Conservation (phyloP, 1,284 basidiomycete genomes). For the Sporisorium scitamineum region DNA sequence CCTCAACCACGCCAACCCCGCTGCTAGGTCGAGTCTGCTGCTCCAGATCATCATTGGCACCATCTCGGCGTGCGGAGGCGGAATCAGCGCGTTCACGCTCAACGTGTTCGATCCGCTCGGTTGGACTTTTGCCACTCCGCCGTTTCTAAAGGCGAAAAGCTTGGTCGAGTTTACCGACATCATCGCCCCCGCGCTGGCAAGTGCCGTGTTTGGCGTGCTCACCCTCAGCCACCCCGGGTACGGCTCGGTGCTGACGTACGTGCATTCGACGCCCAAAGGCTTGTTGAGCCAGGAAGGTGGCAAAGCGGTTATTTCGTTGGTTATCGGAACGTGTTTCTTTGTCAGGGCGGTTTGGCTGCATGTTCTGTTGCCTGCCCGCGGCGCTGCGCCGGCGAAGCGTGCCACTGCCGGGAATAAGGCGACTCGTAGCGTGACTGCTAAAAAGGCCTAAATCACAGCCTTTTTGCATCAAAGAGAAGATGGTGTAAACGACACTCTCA, state of each 20-base stretch:
- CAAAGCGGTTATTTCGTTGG: constrained; percentile 51
- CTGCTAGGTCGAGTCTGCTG: constrained; percentile 28
- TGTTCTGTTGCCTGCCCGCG: constrained; percentile 19
- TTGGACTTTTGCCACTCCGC: constrained; percentile 54
- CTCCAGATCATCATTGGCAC: constrained; percentile 56
- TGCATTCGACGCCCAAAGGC: constrained; percentile 10
- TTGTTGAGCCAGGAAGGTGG: constrained; percentile 43
- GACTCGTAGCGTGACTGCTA: constrained; percentile 9
- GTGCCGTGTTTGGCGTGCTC: constrained; percentile 39
- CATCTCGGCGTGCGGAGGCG: constrained; percentile 58
- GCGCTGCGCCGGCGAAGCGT: constrained; percentile 1
- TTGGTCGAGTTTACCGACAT: constrained; percentile 56
- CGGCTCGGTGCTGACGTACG: constrained; percentile 7
- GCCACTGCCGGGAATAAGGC: constrained; percentile 34
- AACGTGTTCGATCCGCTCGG: constrained; percentile 56
- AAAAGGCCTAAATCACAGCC: constrained; percentile 11
- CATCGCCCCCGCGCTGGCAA: constrained; percentile 48
- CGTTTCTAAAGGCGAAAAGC: constrained; percentile 43
- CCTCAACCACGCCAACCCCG: constrained; percentile 40
- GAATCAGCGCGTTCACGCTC: constrained; percentile 57
- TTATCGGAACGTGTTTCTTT: constrained; percentile 55
- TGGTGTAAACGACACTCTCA: background rate
- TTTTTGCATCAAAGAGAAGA: background rate
- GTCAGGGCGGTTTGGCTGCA: constrained; percentile 48
- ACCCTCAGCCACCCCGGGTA: constrained; percentile 49